These are phyloP conservation scores for Emiliania huxleyi DNA, from an alignment of 78 protist species.

Conservation along the genomic window DNA sequence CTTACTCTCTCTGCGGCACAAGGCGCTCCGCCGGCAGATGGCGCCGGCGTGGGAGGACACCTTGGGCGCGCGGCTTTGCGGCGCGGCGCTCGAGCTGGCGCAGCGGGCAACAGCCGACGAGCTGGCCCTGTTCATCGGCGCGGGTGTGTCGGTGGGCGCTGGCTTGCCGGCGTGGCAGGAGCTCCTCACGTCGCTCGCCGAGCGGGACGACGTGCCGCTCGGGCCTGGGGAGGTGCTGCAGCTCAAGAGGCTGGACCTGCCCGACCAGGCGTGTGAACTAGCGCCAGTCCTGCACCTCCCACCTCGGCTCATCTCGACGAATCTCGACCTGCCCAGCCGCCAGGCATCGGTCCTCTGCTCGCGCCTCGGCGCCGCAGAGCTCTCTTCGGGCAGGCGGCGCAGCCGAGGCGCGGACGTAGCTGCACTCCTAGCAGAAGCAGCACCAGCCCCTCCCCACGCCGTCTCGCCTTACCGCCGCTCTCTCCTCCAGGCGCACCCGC, in stretches of 20 bases:
- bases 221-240: neutral
- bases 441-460: no score
- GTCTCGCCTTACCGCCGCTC: no score
- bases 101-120: conserved; percentile 1
- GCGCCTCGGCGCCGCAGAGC: no score
- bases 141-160: conserved; percentile 58
- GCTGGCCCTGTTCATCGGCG: conserved; percentile 60
- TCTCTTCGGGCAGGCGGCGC: no score
- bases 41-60: neutral
- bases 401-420: no score
- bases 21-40: neutral
- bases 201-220: conserved; percentile 38
- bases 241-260: neutral
- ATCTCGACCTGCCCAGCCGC: no score
- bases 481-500: no score
- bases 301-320: no score
- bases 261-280: no score
- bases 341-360: neutral
- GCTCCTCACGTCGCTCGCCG: conserved; percentile 51
- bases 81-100: neutral
- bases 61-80: conserved; percentile 1
- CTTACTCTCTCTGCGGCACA: no score
- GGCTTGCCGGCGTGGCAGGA: conserved; percentile 71
- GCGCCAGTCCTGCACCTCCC: no score
- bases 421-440: no score